Evolutionary conservation across 129 eudicot species (phyloP), one percentile per base, ranked within the genome.

Genomic region (Helianthus tuberosus): DNA sequence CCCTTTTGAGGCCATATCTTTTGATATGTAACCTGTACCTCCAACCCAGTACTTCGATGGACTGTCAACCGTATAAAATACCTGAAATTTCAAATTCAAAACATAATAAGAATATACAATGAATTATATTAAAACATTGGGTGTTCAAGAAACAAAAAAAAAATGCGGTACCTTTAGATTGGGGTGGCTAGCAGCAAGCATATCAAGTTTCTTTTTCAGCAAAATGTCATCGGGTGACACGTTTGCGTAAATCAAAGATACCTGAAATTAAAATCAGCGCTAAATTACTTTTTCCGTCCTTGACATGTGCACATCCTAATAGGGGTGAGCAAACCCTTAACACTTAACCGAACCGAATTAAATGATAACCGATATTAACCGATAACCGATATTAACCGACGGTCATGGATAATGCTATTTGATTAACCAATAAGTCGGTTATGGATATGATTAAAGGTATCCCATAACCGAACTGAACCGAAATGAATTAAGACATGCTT

Each of bases 191-290:
- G 96, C 88, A 57, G 93, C 91, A 81, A 95, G 96, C 63, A 81
- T 81, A 63, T 95, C 99, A 29, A 95, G 97, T 75, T 91, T 95
- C 87, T 91, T 89, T 79, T 95, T 95, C 16, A 95, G 89, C 38
- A 95, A 84, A 47, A 95, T 95, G 84, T 95, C 99, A 78, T 95
- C 97, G n/a, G 99, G 99, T 36, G 99, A 84, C 43, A 91, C 90
- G 78, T 95, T 95, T 38, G 92, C 99, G 76, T 91, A 95, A 51
- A 91, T 67, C 81, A 95, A 78, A 23, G 99, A 85, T 23, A 95
- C 91, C 99, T 94, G 84, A 72, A 72, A 77, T 59, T 59, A 25
- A 70, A 23, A 74, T 36, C 54, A 75, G 29, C 23, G 29, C 8
- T n/a, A 38, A 62, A 64, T 38, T 14, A 35, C 3, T n/a, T 14